These are phyloP conservation scores for Boletus patriciae DNA, from an alignment of 768 basidiomycete genomes.

Conservation along the genomic window DNA sequence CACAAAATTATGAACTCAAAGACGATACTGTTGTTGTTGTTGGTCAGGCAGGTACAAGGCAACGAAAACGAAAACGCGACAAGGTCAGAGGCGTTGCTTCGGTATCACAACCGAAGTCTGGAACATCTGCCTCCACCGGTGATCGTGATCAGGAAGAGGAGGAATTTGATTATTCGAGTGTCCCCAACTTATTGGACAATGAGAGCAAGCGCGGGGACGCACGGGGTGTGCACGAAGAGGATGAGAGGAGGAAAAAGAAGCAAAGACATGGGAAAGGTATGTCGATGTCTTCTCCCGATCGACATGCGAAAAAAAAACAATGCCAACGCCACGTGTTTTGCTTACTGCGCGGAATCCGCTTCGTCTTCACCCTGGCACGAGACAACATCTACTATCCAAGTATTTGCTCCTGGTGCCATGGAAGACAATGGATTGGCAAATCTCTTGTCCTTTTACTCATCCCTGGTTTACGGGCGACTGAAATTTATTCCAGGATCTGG, in stretches of 20 bases:
- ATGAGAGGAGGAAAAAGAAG: conserved; percentile 49
- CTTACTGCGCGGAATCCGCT: conserved; percentile 8
- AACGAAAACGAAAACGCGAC: conserved; percentile 53
- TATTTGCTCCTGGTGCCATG: background rate
- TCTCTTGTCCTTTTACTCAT: background rate
- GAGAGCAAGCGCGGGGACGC: conserved; percentile 35
- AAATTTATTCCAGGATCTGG: conserved; percentile 36
- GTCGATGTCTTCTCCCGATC: conserved; percentile 4
- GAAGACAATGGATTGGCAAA: conserved; percentile 7
- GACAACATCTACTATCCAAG: background rate
- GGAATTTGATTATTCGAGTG: conserved; percentile 67
- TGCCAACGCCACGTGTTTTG: background rate
- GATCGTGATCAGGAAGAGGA: conserved; percentile 33
- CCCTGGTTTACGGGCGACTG: conserved; percentile 1
- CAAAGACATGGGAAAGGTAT: conserved; percentile 47
- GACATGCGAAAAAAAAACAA: background rate
- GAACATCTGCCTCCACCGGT: background rate
- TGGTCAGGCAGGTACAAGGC: conserved; percentile 62
- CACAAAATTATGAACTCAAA: conserved; percentile 22
- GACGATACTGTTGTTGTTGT: conserved; percentile 75
- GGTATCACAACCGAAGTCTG: conserved; percentile 1
- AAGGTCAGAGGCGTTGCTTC: conserved; percentile 11
- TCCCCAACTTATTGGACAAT: conserved; percentile 72
- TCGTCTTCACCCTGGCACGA: conserved; percentile 2
- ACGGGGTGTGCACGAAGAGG: conserved; percentile 26